Base-by-base conservation (phyloP, 352 stramenopile species). In the Globisporangium canariense region DNA sequence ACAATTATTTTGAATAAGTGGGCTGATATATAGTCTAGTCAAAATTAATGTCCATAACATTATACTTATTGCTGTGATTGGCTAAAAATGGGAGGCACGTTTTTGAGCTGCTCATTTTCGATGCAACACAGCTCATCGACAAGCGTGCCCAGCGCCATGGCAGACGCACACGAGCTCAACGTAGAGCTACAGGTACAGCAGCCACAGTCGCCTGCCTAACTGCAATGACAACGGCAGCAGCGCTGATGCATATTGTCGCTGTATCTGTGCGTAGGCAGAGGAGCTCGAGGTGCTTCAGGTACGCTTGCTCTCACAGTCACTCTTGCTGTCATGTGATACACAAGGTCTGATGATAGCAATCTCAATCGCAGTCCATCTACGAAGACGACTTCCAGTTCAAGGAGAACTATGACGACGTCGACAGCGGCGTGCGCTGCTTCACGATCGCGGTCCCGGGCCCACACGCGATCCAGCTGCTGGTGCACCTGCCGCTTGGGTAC, bases 241-340 rank as follows among this genome's bases (percentile, higher is more conserved):
- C 34, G 28, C 52, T 66, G 10, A 55, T 16, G 38, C 20, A 16
- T 51, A 22, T 16, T 57, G n/a, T 25, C 4, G 2, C 16, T 61
- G 32, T 8, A 2, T 58, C 14, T 58, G 34, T 22, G 22, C 32
- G n/a, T 46, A 93, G 83, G 78, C 74, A 41, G 79, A 93, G 45
- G 83, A 93, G 64, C 80, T 93, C 55, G 79, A 90, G 62, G 83
- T 91, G 34, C 73, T 93, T 36, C 78, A 90, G 81, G 83, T 92
- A 52, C 66, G 49, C 10, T 3, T 16, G 5, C 13, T 58, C 41
- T 22, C 11, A 38, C 28, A 59, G 25, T 28, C 8, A 20, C 25
- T 14, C 45, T 58, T 47, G 22, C 22, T 50, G 16, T 22, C 56
- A 9, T 66, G 36, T 22, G n/a, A 46, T 14, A 46, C 45, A 7